Evolutionary conservation across 805 yeast species (phyloP), one percentile per base, ranked within the genome.

Genomic region (Wickerhamomyces alni): DNA sequence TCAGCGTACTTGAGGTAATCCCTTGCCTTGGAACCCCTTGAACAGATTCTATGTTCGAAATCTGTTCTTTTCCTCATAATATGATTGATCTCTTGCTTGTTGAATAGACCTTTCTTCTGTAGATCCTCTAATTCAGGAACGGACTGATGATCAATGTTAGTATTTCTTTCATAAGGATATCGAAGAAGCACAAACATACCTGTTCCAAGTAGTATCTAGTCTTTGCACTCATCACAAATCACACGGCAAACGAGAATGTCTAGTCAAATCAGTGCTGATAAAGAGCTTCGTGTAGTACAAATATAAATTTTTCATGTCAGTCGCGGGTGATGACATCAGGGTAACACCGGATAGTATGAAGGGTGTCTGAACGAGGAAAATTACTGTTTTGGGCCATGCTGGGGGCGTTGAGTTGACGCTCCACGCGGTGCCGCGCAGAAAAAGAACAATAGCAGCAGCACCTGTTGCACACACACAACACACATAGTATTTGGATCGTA

Each of bases 11-110:
- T 74, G 40, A 86, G 57, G 55, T 80, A 94, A 59, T 91, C 98
- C 38, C 75, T 65, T 2, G 87, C 75, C 46, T 74, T 79, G 11
- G 89, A 77, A 1, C 93, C 95, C 61, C 98, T 73, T 32, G 95
- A 86, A 33, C 76, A 75, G 39, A 93, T 75, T 41, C 95, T 66
- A 59, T 93, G 96, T 63, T 93, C 99, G 53, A 88, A 93, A 62
- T 89, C 97, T 0, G 97, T 91, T 65, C 99, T 75, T 57, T 88
- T 77, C 64, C 93, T 81, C 87, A 91, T 87, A 39, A 93, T 82
- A 67, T 74, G 72, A 30, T 82, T 79, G 48, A 88, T 78, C 62
- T 93, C 99, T 50, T 75, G 75, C 51, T 84, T 84, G 31, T 79
- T 82, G 60, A 93, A 93, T 5, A 93, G 69, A 3, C 88, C 88